Percentiles rank a stretch among this genome's conserved stretches.
Evolutionary conservation across 352 stramenopile species (phyloP).

Genomic region (Halophytophthora polymorphica): DNA sequence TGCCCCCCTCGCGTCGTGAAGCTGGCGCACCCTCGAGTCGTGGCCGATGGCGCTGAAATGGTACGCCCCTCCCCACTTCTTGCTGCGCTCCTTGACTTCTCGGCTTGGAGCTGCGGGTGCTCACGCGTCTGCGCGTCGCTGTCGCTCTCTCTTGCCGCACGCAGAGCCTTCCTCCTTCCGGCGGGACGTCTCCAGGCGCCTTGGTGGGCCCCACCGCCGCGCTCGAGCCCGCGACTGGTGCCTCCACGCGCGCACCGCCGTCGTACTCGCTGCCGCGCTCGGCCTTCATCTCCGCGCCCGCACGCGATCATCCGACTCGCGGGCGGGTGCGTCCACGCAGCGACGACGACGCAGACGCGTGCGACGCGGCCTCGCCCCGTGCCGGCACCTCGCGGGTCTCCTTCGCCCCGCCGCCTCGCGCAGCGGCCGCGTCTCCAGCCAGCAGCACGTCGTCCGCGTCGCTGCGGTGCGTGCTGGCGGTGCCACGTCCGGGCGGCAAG

Average conservation of each 20-base stretch:
- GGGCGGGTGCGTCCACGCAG: constrained; percentile 18
- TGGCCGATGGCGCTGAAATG: constrained; percentile 48
- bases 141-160: not conserved
- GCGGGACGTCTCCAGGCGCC: constrained; percentile 30
- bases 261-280: constrained; percentile 23
- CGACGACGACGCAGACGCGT: constrained; percentile 3
- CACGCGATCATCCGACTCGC: constrained; percentile 3
- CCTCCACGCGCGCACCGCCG: constrained; percentile 11
- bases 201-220: constrained; percentile 14
- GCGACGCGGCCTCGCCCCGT: constrained; percentile 4
- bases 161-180: constrained; percentile 32
- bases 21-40: constrained; percentile 34
- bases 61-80: not conserved
- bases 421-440: not conserved
- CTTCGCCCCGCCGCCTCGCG: not conserved
- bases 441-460: constrained; percentile 2
- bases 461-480: constrained; percentile 15
- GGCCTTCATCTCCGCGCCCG: constrained; percentile 8
- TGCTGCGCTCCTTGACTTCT: not conserved
- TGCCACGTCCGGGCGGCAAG: constrained; percentile 16
- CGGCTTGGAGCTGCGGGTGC: not conserved
- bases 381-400: constrained; percentile 4
- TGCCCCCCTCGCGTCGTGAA: constrained; percentile 30
- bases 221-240: constrained; percentile 9
- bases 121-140: not conserved